phyloP scores from a whole-genome alignment of 306 rosid genomes.

The Erythrophleum fordii region DNA sequence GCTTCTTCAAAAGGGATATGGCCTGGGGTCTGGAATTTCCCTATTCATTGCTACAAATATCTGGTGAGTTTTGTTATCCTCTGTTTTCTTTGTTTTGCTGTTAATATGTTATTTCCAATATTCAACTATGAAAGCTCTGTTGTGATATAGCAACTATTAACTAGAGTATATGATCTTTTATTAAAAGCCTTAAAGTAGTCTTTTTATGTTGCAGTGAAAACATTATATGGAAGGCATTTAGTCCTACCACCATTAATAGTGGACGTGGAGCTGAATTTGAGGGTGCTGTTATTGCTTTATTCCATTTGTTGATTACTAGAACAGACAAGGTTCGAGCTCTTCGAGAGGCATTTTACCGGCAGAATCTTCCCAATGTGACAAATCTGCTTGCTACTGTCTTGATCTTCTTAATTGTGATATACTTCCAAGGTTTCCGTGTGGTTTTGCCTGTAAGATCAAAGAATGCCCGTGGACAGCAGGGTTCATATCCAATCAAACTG shows the following conservation, averaged over 20 bases:
- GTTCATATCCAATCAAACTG: constrained; percentile 63
- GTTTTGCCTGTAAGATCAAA: constrained; percentile 64
- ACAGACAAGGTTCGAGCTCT: constrained; percentile 62
- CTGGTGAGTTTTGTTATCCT: constrained; percentile 53
- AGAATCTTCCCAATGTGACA: constrained; percentile 64
- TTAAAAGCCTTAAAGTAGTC: not conserved
- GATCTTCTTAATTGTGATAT: constrained; percentile 61
- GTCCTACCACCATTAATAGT: constrained; percentile 65
- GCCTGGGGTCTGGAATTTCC: constrained; percentile 81
- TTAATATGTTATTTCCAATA: not conserved
- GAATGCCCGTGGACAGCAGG: constrained; percentile 62
- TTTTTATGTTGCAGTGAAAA: constrained; percentile 47
- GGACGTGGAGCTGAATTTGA: constrained; percentile 69
- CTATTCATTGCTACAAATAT: constrained; percentile 80
- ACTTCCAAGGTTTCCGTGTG: constrained; percentile 67
- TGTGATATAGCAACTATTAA: not conserved
- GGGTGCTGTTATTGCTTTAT: constrained; percentile 63
- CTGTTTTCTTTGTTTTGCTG: not conserved
- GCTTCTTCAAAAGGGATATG: constrained; percentile 85
- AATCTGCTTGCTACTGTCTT: constrained; percentile 64
- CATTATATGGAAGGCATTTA: constrained; percentile 68
- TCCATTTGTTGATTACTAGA: constrained; percentile 58
- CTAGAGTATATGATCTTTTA: not conserved
- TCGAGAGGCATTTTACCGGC: constrained; percentile 63
- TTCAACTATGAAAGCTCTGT: not conserved